Conservation (phyloP, 164 flowering plant genomes). For the Malania oleifera region DNA sequence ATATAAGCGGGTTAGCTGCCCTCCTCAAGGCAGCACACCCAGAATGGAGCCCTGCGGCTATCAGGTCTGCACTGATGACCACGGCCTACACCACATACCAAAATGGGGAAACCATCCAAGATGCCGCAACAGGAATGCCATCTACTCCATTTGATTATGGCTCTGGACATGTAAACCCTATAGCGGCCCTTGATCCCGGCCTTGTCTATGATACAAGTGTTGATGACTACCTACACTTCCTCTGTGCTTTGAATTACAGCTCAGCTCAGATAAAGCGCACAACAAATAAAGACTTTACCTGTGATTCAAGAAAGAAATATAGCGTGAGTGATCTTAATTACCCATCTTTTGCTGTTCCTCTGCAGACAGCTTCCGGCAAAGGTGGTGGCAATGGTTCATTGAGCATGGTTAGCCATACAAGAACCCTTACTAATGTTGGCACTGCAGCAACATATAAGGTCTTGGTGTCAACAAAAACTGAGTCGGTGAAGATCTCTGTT, state of each 20-base stretch:
- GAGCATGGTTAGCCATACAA: slow-evolving; percentile 33
- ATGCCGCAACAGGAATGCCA: slow-evolving; percentile 48
- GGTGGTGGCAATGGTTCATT: slow-evolving; percentile 23
- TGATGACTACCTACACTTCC: slow-evolving; percentile 65
- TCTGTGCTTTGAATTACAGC: slow-evolving; percentile 70
- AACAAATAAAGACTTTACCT: slow-evolving; percentile 34
- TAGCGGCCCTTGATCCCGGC: slow-evolving; percentile 78
- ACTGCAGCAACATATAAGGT: slow-evolving; percentile 54
- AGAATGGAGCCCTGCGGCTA: slow-evolving; percentile 81
- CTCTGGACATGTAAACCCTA: slow-evolving; percentile 79
- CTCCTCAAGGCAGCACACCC: slow-evolving; percentile 67
- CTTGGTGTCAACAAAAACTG: slow-evolving; percentile 21
- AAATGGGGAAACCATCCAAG: slow-evolving; percentile 39
- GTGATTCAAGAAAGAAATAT: slow-evolving; percentile 39
- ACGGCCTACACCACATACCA: slow-evolving; percentile 60
- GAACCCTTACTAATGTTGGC: slow-evolving; percentile 81
- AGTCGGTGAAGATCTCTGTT: slow-evolving; percentile 42
- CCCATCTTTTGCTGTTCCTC: slow-evolving; percentile 70
- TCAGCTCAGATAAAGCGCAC: slow-evolving; percentile 29
- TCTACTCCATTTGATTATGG: slow-evolving; percentile 80
- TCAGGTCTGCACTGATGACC: slow-evolving; percentile 82
- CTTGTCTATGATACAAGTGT: slow-evolving; percentile 64
- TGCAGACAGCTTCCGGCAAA: slow-evolving; percentile 34
- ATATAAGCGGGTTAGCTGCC: slow-evolving; percentile 72
- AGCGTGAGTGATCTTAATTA: slow-evolving; percentile 54